Evolutionary conservation across 768 basidiomycete genomes (phyloP).

Genomic region (Butyriboletus loyo): DNA sequence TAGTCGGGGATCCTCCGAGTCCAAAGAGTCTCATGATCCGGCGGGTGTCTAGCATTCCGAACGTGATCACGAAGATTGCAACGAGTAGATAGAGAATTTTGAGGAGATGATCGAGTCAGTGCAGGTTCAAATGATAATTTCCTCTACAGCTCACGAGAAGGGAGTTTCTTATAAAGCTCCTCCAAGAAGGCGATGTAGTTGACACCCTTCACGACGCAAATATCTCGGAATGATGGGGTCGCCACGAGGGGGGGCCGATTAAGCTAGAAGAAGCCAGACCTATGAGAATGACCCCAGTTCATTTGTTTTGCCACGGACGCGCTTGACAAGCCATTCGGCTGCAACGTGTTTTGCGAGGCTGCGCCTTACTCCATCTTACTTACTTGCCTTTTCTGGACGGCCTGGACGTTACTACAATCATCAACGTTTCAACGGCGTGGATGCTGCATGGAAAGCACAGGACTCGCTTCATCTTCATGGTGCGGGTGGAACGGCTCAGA

Average conservation of each 20-base stretch:
- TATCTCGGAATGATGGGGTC: conserved; percentile 11
- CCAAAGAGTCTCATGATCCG: conserved; percentile 33
- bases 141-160: conserved; percentile 10
- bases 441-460: conserved; percentile 23
- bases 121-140: conserved; percentile 12
- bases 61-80: conserved; percentile 16
- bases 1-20: conserved; percentile 27
- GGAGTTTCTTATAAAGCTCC: conserved; percentile 25
- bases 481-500: neutral
- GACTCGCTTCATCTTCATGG: conserved; percentile 1
- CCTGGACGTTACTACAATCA: conserved; percentile 3
- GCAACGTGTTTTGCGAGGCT: conserved; percentile 25
- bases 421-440: conserved; percentile 12
- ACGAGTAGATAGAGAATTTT: conserved; percentile 29
- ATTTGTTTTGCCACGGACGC: conserved; percentile 5
- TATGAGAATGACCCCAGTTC: conserved; percentile 8
- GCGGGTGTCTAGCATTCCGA: conserved; percentile 33
- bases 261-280: conserved; percentile 1
- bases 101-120: conserved; percentile 14
- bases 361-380: conserved; percentile 22
- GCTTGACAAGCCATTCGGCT: conserved; percentile 12
- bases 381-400: conserved; percentile 25
- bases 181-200: conserved; percentile 28
- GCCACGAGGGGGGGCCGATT: conserved; percentile 20
- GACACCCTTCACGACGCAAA: conserved; percentile 9